A percentile compares a stretch with the other conserved stretches of the same genome.
These are phyloP conservation scores for Filobasidium wieringae DNA, from an alignment of 768 basidiomycete genomes.

Conservation along the genomic window DNA sequence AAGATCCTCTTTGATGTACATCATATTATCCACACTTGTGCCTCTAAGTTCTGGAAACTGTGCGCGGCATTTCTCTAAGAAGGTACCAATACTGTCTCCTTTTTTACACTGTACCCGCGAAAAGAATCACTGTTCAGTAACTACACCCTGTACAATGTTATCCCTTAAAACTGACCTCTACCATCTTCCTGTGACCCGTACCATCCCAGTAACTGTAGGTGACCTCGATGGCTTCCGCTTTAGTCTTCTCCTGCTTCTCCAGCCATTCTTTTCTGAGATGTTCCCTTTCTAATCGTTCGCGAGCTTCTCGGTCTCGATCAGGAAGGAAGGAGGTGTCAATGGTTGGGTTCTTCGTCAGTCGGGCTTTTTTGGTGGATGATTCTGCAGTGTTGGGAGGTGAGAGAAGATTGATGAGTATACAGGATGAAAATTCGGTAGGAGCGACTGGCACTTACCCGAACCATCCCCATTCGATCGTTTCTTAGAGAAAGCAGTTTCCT, in stretches of 20 bases:
- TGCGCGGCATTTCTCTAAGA: conserved; percentile 82
- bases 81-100: conserved; percentile 72
- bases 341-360: conserved; percentile 84
- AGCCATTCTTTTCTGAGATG: conserved; percentile 83
- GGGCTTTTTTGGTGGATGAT: conserved; percentile 53
- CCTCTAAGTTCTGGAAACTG: conserved; percentile 87
- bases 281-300: conserved; percentile 78
- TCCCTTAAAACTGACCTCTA: conserved; percentile 50
- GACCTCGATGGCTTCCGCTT: conserved; percentile 69
- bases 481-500: conserved; percentile 22
- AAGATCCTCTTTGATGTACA: conserved; percentile 99
- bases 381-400: too few relatives aligned
- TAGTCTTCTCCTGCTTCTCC: conserved; percentile 55
- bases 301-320: conserved; percentile 91
- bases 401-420: too few relatives aligned
- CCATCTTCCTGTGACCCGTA: conserved; percentile 86
- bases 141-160: not conserved
- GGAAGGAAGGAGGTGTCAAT: conserved; percentile 98
- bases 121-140: not conserved
- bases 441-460: conserved; percentile 14
- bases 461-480: conserved; percentile 20
- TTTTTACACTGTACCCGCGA: conserved; percentile 72
- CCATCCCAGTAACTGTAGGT: conserved; percentile 98
- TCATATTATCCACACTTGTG: conserved; percentile 85
- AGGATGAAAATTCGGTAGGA: too few relatives aligned